Base-by-base conservation (phyloP, 768 basidiomycete species). In the Kwoniella bestiolae region DNA sequence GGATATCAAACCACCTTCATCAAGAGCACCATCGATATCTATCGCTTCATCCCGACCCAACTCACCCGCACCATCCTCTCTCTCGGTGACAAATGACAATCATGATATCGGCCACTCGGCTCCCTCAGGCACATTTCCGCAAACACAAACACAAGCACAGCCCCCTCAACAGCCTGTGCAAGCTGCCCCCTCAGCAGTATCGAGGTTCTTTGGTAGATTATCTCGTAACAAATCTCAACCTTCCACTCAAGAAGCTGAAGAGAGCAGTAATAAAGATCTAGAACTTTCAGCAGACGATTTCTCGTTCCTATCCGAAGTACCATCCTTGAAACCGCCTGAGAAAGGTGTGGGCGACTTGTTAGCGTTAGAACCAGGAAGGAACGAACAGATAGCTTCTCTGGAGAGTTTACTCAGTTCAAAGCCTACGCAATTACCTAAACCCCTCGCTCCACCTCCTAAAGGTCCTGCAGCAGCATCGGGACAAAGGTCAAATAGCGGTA, bases 191-290 rank as follows among this genome's bases (percentile, higher is more conserved):
- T 91, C 92, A 0, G 90, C 87, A 7, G 90, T 94, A 32, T 91
- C 91, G 11, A 87, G 92, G 4, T 94, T 94, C 77, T 83, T 93
- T 52, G 87, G 85, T 55, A 86, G 91, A 52, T 90, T 94, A 79
- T 88, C 87, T 7, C 85, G 87, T 23, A 80, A 69, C 29, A 58
- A 70, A 11, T 65, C 72, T n/a, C 35, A 62, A 4, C 38, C 60
- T 83, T 82, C n/a, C 1, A 58, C 57, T 11, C 28, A 63, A 82
- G 23, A 63, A 21, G 34, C 35, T 31, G 60, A 47, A 4, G 52
- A 84, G 70, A 58, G 80, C 82, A 32, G 83, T 83, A 51, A 67
- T 31, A 85, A 84, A 56, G 87, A 89, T 31, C 78, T 94, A 34
- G 86, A 91, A 12, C 84, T 94, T 18, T 91, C 91, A 16, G 83